Percentiles rank a stretch among this genome's conserved stretches.
These are phyloP conservation scores for Babesia ovis DNA, from an alignment of 169 alveolate genomes.

Conservation along the genomic window DNA sequence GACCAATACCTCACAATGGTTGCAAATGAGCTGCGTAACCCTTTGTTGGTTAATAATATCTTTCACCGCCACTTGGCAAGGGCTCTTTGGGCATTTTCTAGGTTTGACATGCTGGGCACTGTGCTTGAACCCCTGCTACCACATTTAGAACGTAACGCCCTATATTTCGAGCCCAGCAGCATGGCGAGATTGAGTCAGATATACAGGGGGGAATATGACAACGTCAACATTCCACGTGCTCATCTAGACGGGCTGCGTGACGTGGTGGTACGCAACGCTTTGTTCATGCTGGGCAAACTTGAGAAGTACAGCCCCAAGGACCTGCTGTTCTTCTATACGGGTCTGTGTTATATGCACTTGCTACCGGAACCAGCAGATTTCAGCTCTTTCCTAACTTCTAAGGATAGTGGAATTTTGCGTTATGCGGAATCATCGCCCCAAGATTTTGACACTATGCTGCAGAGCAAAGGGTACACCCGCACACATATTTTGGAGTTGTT, in stretches of 20 bases:
- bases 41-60: slow-evolving; percentile 51
- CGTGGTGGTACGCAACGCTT: slow-evolving; percentile 27
- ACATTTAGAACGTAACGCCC: slow-evolving; percentile 41
- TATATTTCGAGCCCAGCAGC: slow-evolving; percentile 52
- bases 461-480: slow-evolving; percentile 21
- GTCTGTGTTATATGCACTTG: slow-evolving; percentile 31
- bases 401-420: slow-evolving; percentile 7
- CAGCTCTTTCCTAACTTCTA: slow-evolving; percentile 1
- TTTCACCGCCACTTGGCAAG: slow-evolving; percentile 63
- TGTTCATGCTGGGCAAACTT: slow-evolving; percentile 4
- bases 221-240: not conserved
- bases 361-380: slow-evolving; percentile 39
- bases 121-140: slow-evolving; percentile 48
- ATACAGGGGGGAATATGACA: slow-evolving; percentile 11
- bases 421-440: slow-evolving; percentile 20
- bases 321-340: slow-evolving; percentile 41
- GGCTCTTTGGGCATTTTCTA: slow-evolving; percentile 55
- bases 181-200: slow-evolving; percentile 51
- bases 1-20: slow-evolving; percentile 30
- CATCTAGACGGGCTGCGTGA: slow-evolving; percentile 9
- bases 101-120: slow-evolving; percentile 37
- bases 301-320: slow-evolving; percentile 52
- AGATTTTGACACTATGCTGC: not conserved
- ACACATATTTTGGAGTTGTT: slow-evolving; percentile 29
- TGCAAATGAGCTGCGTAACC: slow-evolving; percentile 28